Evolutionary conservation across 108 stramenopile species (phyloP), one percentile per base, ranked within the genome.

Genomic region (Licmophora abbreviata): DNA sequence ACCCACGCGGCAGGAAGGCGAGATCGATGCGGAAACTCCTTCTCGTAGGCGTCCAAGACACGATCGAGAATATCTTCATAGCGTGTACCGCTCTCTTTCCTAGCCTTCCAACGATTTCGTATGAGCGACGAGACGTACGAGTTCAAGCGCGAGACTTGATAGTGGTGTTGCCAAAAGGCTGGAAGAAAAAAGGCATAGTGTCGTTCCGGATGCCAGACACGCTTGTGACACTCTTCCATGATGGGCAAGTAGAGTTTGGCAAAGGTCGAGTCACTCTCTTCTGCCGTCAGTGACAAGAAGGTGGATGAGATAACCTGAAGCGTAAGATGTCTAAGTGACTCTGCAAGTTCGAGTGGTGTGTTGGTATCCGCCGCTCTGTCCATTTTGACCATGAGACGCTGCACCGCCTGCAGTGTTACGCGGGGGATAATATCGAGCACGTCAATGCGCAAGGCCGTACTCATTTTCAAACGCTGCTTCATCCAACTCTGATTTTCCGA

Each of bases 401-500:
- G 42, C 44, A 63, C 25, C 1, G 61, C 61, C 27, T 30, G 20
- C 22, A 54, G 29, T 2, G 61, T 63, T 43, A 40, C 41, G 10
- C 27, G 10, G 2, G 61, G 61, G 25, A 63, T 63, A 30, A 40
- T 23, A 33, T 55, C 40, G 31, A 63, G 35, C 9, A 63, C 54
- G 18, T 54, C 54, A 3, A 18, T 7, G 14, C 52, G 36, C 22
- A 63, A 36, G 9, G 61, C 37, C 14, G 35, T 37, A 34, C 53
- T 54, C 44, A 63, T 63, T 47, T 63, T 63, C 24, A 54, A 22
- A 29, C 61, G 61, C 25, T 63, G 61, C n/a, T 55, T 12, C 52
- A 63, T 63, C 61, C 61, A 63, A 4, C 30, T 32, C 7, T 54
- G 15, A 24, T 53, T 45, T 34, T 63, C 61, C 2, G 53, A 54